Conservation (phyloP, 2,329 filamentous ascomycete species). For the Stemphylium vesicarium region DNA sequence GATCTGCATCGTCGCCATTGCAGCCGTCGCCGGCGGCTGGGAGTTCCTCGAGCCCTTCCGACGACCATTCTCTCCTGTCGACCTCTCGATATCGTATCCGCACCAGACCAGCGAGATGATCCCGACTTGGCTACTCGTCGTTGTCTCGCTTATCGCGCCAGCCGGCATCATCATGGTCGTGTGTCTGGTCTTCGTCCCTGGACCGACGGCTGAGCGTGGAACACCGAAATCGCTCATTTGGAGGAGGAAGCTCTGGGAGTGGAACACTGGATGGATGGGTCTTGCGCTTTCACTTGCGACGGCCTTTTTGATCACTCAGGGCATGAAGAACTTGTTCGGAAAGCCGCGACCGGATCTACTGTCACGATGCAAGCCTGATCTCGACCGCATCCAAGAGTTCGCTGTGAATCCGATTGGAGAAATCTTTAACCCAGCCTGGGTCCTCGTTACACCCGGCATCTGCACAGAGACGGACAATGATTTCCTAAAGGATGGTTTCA, state of each 20-base stretch:
- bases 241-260: constrained; percentile 88
- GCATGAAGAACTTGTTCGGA: constrained; percentile 77
- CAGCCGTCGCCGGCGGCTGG: constrained; percentile 65
- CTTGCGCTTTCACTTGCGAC: constrained; percentile 74
- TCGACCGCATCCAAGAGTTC: constrained; percentile 61
- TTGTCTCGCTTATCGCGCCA: constrained; percentile 70
- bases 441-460: constrained; percentile 76
- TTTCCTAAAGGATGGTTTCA: constrained; percentile 79
- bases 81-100: constrained; percentile 82
- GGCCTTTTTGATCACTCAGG: constrained; percentile 81
- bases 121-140: constrained; percentile 66
- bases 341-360: constrained; percentile 70
- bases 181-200: constrained; percentile 73
- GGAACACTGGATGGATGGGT: constrained; percentile 84
- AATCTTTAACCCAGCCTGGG: constrained; percentile 62
- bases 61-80: constrained; percentile 72
- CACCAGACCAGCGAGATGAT: constrained; percentile 74
- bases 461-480: constrained; percentile 70
- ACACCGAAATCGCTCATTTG: constrained; percentile 72
- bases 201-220: constrained; percentile 67
- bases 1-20: constrained; percentile 68
- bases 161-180: constrained; percentile 71
- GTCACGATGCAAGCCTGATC: constrained; percentile 76
- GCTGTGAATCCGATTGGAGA: constrained; percentile 64
- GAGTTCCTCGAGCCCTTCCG: constrained; percentile 68